phyloP scores from a whole-genome alignment of 108 stramenopile genomes.

The Mediolabrus comicus region DNA sequence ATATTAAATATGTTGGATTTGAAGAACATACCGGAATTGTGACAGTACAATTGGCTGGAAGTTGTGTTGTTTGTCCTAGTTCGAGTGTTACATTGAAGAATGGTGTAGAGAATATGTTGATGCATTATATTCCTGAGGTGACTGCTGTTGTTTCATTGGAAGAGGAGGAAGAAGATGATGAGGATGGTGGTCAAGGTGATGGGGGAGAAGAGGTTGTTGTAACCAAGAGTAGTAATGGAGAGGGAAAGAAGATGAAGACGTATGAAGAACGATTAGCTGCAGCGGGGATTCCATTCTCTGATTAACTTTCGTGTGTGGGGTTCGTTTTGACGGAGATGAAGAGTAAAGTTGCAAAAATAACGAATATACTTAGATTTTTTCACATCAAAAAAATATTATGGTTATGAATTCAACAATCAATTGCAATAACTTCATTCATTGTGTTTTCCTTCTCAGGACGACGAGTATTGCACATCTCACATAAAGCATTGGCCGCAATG shows the following conservation, averaged over 20 bases:
- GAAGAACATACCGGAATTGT: slow-evolving; percentile 87
- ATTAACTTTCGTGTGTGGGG: no score
- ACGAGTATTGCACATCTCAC: slow-evolving; percentile 20
- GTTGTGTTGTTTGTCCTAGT: slow-evolving; percentile 96
- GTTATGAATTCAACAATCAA: no score
- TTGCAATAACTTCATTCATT: not conserved
- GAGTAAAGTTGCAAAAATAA: no score
- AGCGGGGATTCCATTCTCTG: slow-evolving; percentile 88
- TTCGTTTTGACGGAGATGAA: no score
- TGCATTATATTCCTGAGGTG: slow-evolving; percentile 99
- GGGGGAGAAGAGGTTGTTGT: slow-evolving; percentile 9
- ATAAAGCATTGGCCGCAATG: slow-evolving; percentile 6
- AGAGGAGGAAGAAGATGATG: slow-evolving; percentile 60
- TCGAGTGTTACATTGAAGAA: slow-evolving; percentile 95
- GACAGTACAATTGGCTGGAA: slow-evolving; percentile 79
- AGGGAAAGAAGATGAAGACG: slow-evolving; percentile 63
- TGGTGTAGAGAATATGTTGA: slow-evolving; percentile 99
- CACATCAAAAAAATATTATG: no score
- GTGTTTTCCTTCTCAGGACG: not conserved
- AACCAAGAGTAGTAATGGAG: slow-evolving; percentile 9
- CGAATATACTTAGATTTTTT: no score
- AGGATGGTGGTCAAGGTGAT: slow-evolving; percentile 22
- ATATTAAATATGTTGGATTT: slow-evolving; percentile 93
- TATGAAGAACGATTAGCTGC: slow-evolving; percentile 85
- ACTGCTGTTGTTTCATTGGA: slow-evolving; percentile 81